A percentile compares a stretch with the other conserved stretches of the same genome.
Evolutionary conservation across 768 basidiomycete species (phyloP).

Genomic region (Saitozyma sp.): DNA sequence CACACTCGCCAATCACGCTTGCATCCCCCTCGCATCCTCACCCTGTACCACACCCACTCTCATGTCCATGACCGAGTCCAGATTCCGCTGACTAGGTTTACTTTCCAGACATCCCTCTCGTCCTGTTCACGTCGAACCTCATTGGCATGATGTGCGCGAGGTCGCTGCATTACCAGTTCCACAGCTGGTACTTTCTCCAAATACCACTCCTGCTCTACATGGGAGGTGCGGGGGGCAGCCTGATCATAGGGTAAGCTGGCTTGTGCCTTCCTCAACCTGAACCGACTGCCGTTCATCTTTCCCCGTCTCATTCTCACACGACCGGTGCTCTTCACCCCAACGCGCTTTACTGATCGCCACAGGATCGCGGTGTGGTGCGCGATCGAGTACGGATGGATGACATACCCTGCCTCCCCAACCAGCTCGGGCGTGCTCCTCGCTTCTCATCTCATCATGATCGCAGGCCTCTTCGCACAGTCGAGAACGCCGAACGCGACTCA

Average conservation of each 20-base stretch:
- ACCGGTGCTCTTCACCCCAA: neutral
- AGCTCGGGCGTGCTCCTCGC: conserved; percentile 64
- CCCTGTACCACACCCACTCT: neutral
- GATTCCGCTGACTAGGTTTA: neutral
- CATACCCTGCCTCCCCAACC: conserved; percentile 72
- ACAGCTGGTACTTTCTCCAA: conserved; percentile 94
- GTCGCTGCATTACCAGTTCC: conserved; percentile 97
- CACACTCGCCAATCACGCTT: too few relatives aligned
- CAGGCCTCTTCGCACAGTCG: conserved; percentile 50
- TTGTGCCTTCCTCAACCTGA: conserved; percentile 6
- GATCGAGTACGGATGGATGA: conserved; percentile 86
- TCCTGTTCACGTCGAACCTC: conserved; percentile 86
- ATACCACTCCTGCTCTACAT: conserved; percentile 77
- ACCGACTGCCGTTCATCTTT: neutral
- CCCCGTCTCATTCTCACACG: too few relatives aligned
- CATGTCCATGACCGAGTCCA: neutral
- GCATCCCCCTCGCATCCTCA: too few relatives aligned
- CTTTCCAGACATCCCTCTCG: conserved; percentile 68
- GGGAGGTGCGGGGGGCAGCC: conserved; percentile 62
- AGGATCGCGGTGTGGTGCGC: conserved; percentile 64
- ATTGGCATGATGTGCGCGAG: conserved; percentile 89
- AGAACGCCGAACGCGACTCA: too few relatives aligned
- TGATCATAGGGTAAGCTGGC: conserved; percentile 23
- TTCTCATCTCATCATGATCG: conserved; percentile 60
- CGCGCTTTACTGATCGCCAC: neutral